Evolutionary conservation across 805 yeast species (phyloP).

Genomic region (Yamadazyma kitorensis): DNA sequence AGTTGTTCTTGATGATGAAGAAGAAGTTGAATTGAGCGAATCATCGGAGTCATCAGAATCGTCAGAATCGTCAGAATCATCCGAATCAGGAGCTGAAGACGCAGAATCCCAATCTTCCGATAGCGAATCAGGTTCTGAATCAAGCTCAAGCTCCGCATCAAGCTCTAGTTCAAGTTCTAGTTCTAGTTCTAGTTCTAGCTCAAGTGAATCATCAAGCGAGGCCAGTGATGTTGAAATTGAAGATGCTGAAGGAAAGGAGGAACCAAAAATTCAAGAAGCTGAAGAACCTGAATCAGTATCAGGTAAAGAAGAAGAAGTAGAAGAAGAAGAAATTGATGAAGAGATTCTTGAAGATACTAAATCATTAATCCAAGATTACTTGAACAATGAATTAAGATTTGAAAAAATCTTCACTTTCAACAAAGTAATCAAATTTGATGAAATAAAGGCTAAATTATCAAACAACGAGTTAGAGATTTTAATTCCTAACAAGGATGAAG

Average conservation of each 20-base stretch:
- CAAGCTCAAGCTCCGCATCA: conserved; percentile 15
- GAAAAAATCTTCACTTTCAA: conserved; percentile 44
- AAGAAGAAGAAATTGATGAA: conserved; percentile 24
- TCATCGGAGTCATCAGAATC: conserved; percentile 12
- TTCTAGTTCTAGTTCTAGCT: conserved; percentile 14
- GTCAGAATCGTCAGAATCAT: conserved; percentile 8
- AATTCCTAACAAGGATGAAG: conserved; percentile 34
- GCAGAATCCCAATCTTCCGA: conserved; percentile 3
- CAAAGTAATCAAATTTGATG: conserved; percentile 33
- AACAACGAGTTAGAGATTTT: conserved; percentile 41
- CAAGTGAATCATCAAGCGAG: conserved; percentile 2
- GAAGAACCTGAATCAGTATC: conserved; percentile 15
- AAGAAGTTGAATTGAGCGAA: conserved; percentile 17
- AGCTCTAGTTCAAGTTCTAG: conserved; percentile 15
- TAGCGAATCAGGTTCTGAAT: conserved; percentile 9
- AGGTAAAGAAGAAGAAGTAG: conserved; percentile 8
- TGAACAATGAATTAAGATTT: conserved; percentile 35
- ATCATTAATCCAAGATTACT: conserved; percentile 34
- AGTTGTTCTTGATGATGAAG: conserved; percentile 21
- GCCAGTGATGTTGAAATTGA: conserved; percentile 9
- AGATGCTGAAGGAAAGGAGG: conserved; percentile 11
- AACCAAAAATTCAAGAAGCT: conserved; percentile 2
- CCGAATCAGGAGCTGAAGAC: background rate
- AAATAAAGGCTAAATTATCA: conserved; percentile 37
- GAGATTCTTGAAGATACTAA: conserved; percentile 41